Evolutionary conservation across 352 stramenopile genomes (phyloP).

Genomic region (Phytopythium sindhum): DNA sequence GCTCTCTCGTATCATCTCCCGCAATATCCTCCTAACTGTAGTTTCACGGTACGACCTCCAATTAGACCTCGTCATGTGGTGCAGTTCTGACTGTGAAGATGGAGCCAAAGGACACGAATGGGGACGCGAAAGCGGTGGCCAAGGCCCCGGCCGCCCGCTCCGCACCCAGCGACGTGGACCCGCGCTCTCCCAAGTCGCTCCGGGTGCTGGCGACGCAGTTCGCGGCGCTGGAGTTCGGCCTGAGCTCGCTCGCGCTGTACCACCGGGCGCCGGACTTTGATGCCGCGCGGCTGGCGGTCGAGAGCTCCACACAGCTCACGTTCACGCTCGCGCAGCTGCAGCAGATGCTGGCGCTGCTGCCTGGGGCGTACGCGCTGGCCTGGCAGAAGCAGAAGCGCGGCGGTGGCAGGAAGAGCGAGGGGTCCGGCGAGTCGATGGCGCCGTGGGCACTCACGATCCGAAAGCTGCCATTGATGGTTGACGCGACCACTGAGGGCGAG

Average conservation of each 20-base stretch:
- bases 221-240: slow-evolving; percentile 63
- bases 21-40: not conserved
- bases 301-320: slow-evolving; percentile 62
- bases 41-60: not conserved
- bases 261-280: slow-evolving; percentile 65
- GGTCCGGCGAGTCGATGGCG: not conserved
- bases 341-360: slow-evolving; percentile 53
- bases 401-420: slow-evolving; percentile 15
- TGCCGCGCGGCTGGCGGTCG: slow-evolving; percentile 55
- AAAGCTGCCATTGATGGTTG: slow-evolving; percentile 34
- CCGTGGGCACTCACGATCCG: slow-evolving; percentile 37
- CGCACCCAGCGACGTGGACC: slow-evolving; percentile 21
- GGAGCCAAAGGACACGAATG: not conserved
- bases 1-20: no score
- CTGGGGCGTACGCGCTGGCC: slow-evolving; percentile 41
- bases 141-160: not conserved
- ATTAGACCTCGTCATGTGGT: no score
- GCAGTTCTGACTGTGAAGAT: not conserved
- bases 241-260: slow-evolving; percentile 68
- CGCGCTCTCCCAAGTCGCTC: slow-evolving; percentile 37
- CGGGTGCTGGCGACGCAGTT: slow-evolving; percentile 52
- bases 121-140: not conserved
- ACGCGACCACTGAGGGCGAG: slow-evolving; percentile 3
- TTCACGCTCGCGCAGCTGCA: slow-evolving; percentile 52
- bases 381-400: slow-evolving; percentile 39